Base-by-base conservation (phyloP, 169 alveolate species). In the Plasmodium vivax region DNA sequence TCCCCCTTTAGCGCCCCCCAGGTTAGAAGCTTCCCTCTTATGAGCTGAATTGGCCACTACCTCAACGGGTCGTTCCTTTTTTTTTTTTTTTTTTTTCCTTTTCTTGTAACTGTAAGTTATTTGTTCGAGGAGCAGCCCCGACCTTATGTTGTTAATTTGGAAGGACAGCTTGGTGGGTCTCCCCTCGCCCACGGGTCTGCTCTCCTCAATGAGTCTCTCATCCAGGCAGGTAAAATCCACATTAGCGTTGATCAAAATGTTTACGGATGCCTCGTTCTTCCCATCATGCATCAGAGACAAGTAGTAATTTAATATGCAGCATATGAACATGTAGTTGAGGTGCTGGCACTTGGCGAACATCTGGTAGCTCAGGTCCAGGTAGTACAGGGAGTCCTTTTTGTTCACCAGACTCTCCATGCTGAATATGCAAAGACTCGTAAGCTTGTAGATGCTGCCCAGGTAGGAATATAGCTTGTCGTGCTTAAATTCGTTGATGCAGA, bases 401-500 rank as follows among this genome's bases (percentile, higher is more conserved):
- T 85, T 85, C 14, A 85, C 51, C 23, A 23, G 77, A 36, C n/a
- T 56, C 9, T 75, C 85, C 82, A 85, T 85, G 68, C 56, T n/a
- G 62, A 51, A 58, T 75, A 85, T 85, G 71, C 82, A 85, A 45
- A 85, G 71, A 43, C 93, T 85, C 30, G 32, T 75, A 38, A 85
- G 71, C 56, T 85, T 85, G 68, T 85, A 85, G 6, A 85, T 23
- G 56, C 19, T 85, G 0, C 87, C 93, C 38, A 85, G 9, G 45
- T 85, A 85, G 82, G 38, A 75, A 74, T 85, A 85, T 41, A 54
- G 10, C 41, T 85, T 85, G 9, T 56, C 85, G 77, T 85, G 87
- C 71, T 85, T 85, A 85, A 85, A 85, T 54, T 85, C 93, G 23
- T 75, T 85, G 43, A 85, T 85, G 82, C 93, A 85, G 6, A 85